Base-by-base conservation (phyloP, 2,329 filamentous ascomycete genomes). In the Metarhizium robertsii region DNA sequence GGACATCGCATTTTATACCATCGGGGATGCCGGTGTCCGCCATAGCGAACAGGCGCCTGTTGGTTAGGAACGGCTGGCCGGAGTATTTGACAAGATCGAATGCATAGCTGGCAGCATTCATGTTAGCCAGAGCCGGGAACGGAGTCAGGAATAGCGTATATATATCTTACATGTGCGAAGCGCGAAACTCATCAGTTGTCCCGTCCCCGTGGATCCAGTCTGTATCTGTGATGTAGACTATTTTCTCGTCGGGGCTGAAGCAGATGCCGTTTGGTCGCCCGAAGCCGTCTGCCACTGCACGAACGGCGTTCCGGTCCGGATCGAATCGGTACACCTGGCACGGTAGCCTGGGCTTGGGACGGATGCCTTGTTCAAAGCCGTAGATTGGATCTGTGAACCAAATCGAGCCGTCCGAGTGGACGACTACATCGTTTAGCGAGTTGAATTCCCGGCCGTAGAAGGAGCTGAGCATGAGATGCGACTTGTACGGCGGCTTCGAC, bases 361-460 rank as follows among this genome's bases (percentile, higher is more conserved):
- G 68, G 59, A 76, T 75, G 10, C 73, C 70, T 59, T 79, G 75
- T 55, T 76, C 71, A 30, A 66, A 71, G 8, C 76, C 78, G 61
- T 79, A 79, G 8, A 69, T 65, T 0, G 76, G 74, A 60, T 79
- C 76, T 0, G 76, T 79, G 60, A 79, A 79, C 75, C 76, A 79
- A 29, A 79, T 68, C 6, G 66, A 67, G 4, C 73, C 73, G 55
- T 76, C 74, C 1, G 58, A 60, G 48, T 70, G 65, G 14, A 75
- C 65, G 6, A 76, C 71, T 3, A 79, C 73, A 54, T 79, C 77
- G 57, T 78, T 78, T 48, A 75, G 66, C 2, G 73, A 76, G 61
- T 78, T 79, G 62, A 80, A 79, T 2, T 69, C 65, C 6, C 74
- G 65, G 1, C 73, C 74, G 42, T 73, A 63, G 60, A 72, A 79